Evolutionary conservation across 306 rosid genomes (phyloP).

Genomic region (Canavalia gladiata): DNA sequence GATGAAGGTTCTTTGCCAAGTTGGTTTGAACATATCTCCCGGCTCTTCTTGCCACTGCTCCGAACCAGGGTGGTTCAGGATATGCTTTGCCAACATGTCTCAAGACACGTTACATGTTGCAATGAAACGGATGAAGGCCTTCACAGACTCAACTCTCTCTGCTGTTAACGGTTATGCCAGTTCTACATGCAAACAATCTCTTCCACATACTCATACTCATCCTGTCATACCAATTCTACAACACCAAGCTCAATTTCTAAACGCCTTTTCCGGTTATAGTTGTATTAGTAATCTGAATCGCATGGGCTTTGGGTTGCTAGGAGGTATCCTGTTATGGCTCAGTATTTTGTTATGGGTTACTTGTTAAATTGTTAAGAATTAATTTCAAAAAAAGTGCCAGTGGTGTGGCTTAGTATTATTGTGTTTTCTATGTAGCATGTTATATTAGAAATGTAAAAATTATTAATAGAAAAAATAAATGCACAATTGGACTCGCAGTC

Average conservation of each 20-base stretch:
- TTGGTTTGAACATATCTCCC: slow-evolving; percentile 78
- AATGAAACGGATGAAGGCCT: slow-evolving; percentile 64
- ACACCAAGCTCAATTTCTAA: slow-evolving; percentile 33
- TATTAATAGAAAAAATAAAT: too few relatives aligned
- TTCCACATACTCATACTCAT: too few relatives aligned
- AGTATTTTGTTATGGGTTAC: too few relatives aligned
- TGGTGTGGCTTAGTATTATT: too few relatives aligned
- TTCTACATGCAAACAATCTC: too few relatives aligned
- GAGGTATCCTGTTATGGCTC: too few relatives aligned
- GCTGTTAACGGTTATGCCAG: background rate
- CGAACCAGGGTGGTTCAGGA: slow-evolving; percentile 94
- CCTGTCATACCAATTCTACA: background rate
- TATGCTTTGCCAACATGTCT: slow-evolving; percentile 89
- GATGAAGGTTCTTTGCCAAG: slow-evolving; percentile 65
- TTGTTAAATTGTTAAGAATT: too few relatives aligned
- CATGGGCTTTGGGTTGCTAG: background rate
- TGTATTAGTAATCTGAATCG: slow-evolving; percentile 18
- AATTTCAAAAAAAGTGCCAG: too few relatives aligned
- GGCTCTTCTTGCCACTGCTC: slow-evolving; percentile 87
- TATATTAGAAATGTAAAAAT: too few relatives aligned
- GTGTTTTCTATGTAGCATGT: too few relatives aligned
- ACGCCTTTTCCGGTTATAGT: slow-evolving; percentile 49
- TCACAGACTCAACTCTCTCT: slow-evolving; percentile 36
- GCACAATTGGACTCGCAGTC: too few relatives aligned
- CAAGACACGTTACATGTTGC: slow-evolving; percentile 71